A percentile compares a stretch with the other conserved stretches of the same genome.
These are phyloP conservation scores for Vanrija humicola DNA, from an alignment of 1,284 basidiomycete genomes.

Conservation along the genomic window DNA sequence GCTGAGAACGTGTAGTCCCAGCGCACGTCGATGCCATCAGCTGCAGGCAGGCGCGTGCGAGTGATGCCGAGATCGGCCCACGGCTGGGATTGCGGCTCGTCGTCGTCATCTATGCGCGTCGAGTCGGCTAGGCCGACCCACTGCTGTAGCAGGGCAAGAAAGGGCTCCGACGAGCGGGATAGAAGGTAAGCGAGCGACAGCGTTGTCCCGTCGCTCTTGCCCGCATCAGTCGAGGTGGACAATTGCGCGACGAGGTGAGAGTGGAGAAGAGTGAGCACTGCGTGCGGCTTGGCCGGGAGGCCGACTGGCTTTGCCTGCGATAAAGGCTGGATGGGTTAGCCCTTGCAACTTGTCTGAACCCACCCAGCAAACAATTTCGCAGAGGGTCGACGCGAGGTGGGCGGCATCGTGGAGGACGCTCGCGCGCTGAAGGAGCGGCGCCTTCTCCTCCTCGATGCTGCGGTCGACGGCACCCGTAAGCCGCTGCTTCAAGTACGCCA, in stretches of 20 bases:
- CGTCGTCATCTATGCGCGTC: constrained; percentile 21
- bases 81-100: constrained; percentile 28
- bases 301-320: constrained; percentile 15
- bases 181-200: constrained; percentile 38
- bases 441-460: background rate
- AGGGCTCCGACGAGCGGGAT: constrained; percentile 24
- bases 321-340: constrained; percentile 19
- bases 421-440: constrained; percentile 28
- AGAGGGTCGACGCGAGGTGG: constrained; percentile 21
- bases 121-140: constrained; percentile 38
- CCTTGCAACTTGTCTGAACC: constrained; percentile 1
- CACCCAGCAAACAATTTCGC: constrained; percentile 37
- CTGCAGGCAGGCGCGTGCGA: constrained; percentile 5
- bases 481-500: constrained; percentile 35
- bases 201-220: constrained; percentile 7
- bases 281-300: constrained; percentile 31
- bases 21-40: background rate
- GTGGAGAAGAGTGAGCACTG: constrained; percentile 37
- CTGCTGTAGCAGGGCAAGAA: constrained; percentile 32
- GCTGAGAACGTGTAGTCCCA: constrained; percentile 37
- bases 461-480: constrained; percentile 21
- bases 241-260: constrained; percentile 28
- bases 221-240: constrained; percentile 17
- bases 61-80: constrained; percentile 45
- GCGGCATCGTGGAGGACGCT: constrained; percentile 20